Evolutionary conservation across 2,329 filamentous ascomycete genomes (phyloP), one percentile per base, ranked within the genome.

Genomic region (Sarocladiaceae sp.): DNA sequence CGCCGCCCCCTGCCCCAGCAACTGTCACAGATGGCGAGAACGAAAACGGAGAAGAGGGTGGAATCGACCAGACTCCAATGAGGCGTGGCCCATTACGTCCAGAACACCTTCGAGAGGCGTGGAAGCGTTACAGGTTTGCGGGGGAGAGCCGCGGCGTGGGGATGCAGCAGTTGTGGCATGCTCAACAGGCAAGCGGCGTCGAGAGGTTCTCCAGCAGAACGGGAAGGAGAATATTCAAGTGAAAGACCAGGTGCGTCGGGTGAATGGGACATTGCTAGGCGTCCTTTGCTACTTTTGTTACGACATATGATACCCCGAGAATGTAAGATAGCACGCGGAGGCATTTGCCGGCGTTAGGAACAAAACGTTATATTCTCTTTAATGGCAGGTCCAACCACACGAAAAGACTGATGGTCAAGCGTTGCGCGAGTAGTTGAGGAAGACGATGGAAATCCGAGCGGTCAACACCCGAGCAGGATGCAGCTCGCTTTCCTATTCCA

Each of bases 21-120:
- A 21, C 40, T 5, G 23, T 27, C 26, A 21, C 7, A 10, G 40
- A 66, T 48, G 33, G 51, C 1, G 57, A 59, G 18, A 42, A 33
- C 7, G 48, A 50, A 16, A 21, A 16, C 27, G 39, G 21, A 26
- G 33, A 37, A n/a, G n/a, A n/a, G n/a, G n/a, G n/a, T n/a, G n/a
- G n/a, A 12, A 51, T 40, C 51, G 33, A 5, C 3, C 23, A 27
- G 20, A 12, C 5, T 5, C 19, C 26, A 53, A 45, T 37, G 44
- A 39, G 37, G 15, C 29, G 42, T 29, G 77, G 73, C 0, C 84
- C 85, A 1, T 58, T 91, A 37, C 75, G 82, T 20, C 83, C 86
- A 0, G 85, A 88, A 48, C 85, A 90, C 61, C 61, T 91, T 35
- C 71, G 84, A 16, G 85, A 90, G 60, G 84, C 86, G 4, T 70